phyloP scores from a whole-genome alignment of 345 rosid genomes.

The Firmiana major region DNA sequence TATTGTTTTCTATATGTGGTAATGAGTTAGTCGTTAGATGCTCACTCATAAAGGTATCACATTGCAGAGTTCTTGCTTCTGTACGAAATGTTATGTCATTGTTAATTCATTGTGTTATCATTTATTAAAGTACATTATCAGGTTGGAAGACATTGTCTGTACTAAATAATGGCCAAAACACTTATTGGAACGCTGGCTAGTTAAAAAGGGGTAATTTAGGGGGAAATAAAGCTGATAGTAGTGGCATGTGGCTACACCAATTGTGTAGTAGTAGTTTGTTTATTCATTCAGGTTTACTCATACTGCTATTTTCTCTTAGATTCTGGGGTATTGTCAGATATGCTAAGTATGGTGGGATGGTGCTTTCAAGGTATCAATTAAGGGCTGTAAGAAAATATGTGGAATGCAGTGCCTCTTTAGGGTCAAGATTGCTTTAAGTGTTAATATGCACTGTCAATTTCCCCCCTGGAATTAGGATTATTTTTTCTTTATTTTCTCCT shows the following conservation, averaged over 20 bases:
- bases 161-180: neutral
- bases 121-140: neutral
- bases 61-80: neutral
- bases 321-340: too few species aligned
- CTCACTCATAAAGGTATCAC: neutral
- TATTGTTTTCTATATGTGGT: neutral
- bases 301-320: too few species aligned
- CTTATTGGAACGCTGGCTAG: neutral
- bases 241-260: too few species aligned
- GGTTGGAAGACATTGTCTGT: neutral
- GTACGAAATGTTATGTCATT: neutral
- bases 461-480: neutral
- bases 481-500: neutral
- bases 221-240: neutral
- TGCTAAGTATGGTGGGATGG: too few species aligned
- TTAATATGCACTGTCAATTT: neutral
- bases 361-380: too few species aligned
- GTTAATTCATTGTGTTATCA: neutral
- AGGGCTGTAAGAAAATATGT: too few species aligned
- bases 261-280: too few species aligned
- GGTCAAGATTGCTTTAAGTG: neutral
- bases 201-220: neutral
- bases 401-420: too few species aligned
- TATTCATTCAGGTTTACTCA: too few species aligned
- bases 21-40: slow-evolving; percentile 1